Base-by-base conservation (phyloP, 1,284 basidiomycete genomes). In the Vanrija humicola region DNA sequence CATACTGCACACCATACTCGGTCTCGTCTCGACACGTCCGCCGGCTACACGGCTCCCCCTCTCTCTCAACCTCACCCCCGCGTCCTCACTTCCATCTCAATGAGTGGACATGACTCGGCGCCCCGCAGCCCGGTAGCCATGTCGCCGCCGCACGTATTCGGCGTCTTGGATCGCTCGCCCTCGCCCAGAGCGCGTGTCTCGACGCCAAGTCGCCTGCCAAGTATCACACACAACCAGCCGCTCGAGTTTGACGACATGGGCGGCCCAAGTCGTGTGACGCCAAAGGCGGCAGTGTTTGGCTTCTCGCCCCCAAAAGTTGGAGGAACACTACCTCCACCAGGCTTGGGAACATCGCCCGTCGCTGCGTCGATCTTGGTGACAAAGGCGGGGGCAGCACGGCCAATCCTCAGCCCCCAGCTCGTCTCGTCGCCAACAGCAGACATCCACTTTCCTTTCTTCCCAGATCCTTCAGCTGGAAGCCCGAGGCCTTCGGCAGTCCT, bases 141-240 rank as follows among this genome's bases (percentile, higher is more conserved):
- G 23, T 52, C 50, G 19, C 50, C 50, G n/a, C 44, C 50, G 5
- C 50, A 28, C 16, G 38, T 44, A 1, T 42, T 46, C 8, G 6
- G 38, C 6, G 38, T 9, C 34, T 9, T 46, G 6, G 50, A 52
- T 38, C 38, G 50, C 34, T 52, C 50, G 6, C 50, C 50, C 1
- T 52, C 61, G 7, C 55, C 61, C n/a, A 43, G 55, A n/a, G 48
- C 39, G 18, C 26, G 52, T 21, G 29, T 38, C 10, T 38, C 48
- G 12, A 43, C 54, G 0, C 49, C 53, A 18, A 48, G 50, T 16
- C 44, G 61, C 10, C 46, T 62, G 16, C 48, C 50, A 16, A 56
- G 44, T 28, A 54, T 56, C 42, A 46, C 52, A 8, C 46, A 48
- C 21, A 15, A 38, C 14, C 40, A 54, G 40, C 38, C 52, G 23